A percentile compares a stretch with the other conserved stretches of the same genome.
These are phyloP conservation scores for Annulohypoxylon bovei DNA, from an alignment of 495 filamentous ascomycete genomes.

Conservation along the genomic window DNA sequence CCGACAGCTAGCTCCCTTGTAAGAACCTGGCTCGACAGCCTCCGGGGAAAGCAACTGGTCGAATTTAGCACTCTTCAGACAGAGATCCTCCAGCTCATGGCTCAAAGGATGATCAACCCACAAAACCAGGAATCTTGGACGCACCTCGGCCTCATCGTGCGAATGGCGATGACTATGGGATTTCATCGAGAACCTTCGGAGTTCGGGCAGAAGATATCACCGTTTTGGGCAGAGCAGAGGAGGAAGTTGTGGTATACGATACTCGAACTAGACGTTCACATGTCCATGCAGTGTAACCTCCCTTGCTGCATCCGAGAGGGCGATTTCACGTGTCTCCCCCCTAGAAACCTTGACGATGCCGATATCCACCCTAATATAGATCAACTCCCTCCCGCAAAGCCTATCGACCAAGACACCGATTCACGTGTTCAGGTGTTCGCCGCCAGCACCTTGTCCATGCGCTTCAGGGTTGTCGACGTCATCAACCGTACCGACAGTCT, in stretches of 20 bases:
- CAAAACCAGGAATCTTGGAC: slow-evolving; percentile 51
- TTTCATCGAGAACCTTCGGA: slow-evolving; percentile 55
- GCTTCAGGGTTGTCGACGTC: slow-evolving; percentile 47
- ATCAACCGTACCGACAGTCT: slow-evolving; percentile 49
- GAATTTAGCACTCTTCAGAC: slow-evolving; percentile 51
- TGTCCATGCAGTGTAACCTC: slow-evolving; percentile 51
- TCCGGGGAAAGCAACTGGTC: slow-evolving; percentile 49
- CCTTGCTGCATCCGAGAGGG: slow-evolving; percentile 50
- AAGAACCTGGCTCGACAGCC: slow-evolving; percentile 51
- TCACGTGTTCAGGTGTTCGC: slow-evolving; percentile 50
- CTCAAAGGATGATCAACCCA: slow-evolving; percentile 48
- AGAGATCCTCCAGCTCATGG: slow-evolving; percentile 51
- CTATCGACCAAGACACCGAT: slow-evolving; percentile 49
- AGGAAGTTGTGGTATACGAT: slow-evolving; percentile 52
- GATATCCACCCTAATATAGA: slow-evolving; percentile 43
- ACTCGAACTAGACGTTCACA: slow-evolving; percentile 52
- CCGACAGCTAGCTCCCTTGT: slow-evolving; percentile 53
- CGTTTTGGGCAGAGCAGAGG: slow-evolving; percentile 50
- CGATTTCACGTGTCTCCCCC: slow-evolving; percentile 50
- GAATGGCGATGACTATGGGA: slow-evolving; percentile 57
- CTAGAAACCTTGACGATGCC: slow-evolving; percentile 50
- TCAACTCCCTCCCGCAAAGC: slow-evolving; percentile 46
- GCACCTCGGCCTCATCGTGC: slow-evolving; percentile 51
- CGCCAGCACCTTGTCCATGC: slow-evolving; percentile 45
- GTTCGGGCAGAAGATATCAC: slow-evolving; percentile 44